Evolutionary conservation across 1,284 basidiomycete genomes (phyloP).

Genomic region (Boletellus deceptivus): DNA sequence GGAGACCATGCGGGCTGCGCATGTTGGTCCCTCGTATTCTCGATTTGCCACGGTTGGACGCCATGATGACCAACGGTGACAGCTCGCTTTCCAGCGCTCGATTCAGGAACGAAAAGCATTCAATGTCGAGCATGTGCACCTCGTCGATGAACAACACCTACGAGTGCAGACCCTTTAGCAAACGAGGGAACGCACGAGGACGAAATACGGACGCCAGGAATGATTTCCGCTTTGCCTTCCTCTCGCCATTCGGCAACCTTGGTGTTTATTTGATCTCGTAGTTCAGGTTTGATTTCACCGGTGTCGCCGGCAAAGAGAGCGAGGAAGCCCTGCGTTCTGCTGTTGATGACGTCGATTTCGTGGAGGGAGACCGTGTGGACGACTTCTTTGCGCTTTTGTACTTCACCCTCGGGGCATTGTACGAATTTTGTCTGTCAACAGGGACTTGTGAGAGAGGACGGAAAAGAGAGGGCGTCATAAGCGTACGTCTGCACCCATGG

Average conservation of each 20-base stretch:
- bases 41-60: constrained; percentile 93
- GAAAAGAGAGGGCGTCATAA: neutral
- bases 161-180: neutral
- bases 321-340: constrained; percentile 90
- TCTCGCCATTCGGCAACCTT: constrained; percentile 98
- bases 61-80: constrained; percentile 97
- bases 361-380: constrained; percentile 97
- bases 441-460: neutral
- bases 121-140: constrained; percentile 99
- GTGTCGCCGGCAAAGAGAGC: constrained; percentile 87
- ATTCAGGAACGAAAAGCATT: constrained; percentile 99
- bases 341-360: constrained; percentile 99
- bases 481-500: constrained; percentile 95
- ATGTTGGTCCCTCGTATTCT: constrained; percentile 95
- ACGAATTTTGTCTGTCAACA: constrained; percentile 87
- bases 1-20: constrained; percentile 91
- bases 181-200: neutral
- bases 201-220: constrained; percentile 80
- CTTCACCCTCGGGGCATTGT: constrained; percentile 96
- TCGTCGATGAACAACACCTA: constrained; percentile 92
- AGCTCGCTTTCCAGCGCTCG: constrained; percentile 93
- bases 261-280: constrained; percentile 94
- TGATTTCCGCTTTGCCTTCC: constrained; percentile 97
- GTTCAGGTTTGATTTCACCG: constrained; percentile 97
- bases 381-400: constrained; percentile 96